Percentiles rank a stretch among this genome's conserved stretches.
These are phyloP conservation scores for Gastrolobium villosum DNA, from an alignment of 306 rosid genomes.

Conservation along the genomic window DNA sequence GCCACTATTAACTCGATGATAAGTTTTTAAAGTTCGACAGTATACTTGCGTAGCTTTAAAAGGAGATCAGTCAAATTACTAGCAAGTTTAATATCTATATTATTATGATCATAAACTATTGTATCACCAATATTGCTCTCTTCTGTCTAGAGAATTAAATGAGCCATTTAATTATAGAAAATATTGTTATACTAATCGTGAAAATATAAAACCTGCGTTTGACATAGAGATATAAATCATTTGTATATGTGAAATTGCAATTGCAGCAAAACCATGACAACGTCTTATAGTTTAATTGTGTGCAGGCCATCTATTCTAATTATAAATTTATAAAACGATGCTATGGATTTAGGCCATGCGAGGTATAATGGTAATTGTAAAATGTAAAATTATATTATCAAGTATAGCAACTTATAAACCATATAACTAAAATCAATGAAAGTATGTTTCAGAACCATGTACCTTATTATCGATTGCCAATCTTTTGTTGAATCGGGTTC, in stretches of 20 bases:
- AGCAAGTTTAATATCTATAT: neutral
- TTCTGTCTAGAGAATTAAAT: neutral
- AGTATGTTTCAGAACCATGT: constrained; percentile 1
- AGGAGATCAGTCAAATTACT: no score
- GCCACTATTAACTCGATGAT: neutral
- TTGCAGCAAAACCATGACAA: neutral
- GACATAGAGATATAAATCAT: neutral
- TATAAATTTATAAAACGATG: neutral
- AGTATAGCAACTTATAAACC: neutral
- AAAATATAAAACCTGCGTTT: neutral
- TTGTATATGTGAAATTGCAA: neutral
- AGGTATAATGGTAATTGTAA: neutral
- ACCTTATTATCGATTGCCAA: constrained; percentile 16
- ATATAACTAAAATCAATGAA: neutral
- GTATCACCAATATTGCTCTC: neutral
- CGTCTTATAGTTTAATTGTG: neutral
- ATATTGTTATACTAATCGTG: neutral
- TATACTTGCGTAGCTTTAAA: no score
- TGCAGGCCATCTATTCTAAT: neutral
- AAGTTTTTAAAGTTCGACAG: no score
- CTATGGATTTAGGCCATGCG: neutral
- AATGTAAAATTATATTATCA: neutral
- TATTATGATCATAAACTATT: neutral
- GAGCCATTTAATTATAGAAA: neutral
- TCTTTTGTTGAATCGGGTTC: constrained; percentile 1